A percentile compares a stretch with the other conserved stretches of the same genome.
phyloP scores from a whole-genome alignment of 1,139 yeast genomes.

The Geotrichum candidum region DNA sequence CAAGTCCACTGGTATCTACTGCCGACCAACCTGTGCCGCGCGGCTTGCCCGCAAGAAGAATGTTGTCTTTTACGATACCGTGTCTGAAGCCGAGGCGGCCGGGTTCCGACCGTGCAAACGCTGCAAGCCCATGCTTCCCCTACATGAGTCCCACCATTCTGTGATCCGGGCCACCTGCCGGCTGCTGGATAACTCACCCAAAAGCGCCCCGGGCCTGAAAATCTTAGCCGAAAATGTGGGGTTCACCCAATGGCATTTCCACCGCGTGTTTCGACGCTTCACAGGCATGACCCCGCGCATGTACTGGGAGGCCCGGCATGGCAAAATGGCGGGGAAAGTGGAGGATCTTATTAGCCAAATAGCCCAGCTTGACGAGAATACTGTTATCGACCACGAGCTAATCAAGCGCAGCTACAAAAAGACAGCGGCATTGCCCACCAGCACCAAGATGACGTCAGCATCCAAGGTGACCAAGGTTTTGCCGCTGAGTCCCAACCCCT shows the following conservation, averaged over 20 bases:
- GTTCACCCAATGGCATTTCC: slow-evolving; percentile 31
- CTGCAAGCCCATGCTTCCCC: slow-evolving; percentile 23
- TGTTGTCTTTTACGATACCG: slow-evolving; percentile 19
- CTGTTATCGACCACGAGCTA: not conserved
- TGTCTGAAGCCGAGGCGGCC: slow-evolving; percentile 20
- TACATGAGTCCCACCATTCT: slow-evolving; percentile 22
- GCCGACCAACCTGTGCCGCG: slow-evolving; percentile 27
- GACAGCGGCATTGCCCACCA: not conserved
- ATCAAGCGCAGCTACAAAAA: not conserved
- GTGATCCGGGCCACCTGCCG: slow-evolving; percentile 19
- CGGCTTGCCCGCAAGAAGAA: slow-evolving; percentile 23
- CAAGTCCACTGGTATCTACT: slow-evolving; percentile 23
- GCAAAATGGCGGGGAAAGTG: slow-evolving; percentile 26
- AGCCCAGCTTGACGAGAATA: not conserved
- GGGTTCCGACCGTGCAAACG: slow-evolving; percentile 27
- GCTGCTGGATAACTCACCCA: slow-evolving; percentile 14
- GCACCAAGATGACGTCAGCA: not conserved
- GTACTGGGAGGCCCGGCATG: slow-evolving; percentile 20
- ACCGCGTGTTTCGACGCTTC: slow-evolving; percentile 29
- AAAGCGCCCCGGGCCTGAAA: slow-evolving; percentile 16
- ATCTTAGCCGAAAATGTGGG: slow-evolving; percentile 22
- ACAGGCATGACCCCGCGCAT: slow-evolving; percentile 21
- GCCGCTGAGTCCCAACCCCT: not conserved
- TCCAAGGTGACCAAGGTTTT: not conserved
- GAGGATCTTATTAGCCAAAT: not conserved